A percentile compares a stretch with the other conserved stretches of the same genome.
phyloP scores from a whole-genome alignment of 1,284 basidiomycete genomes.

The Schizophyllum amplum region DNA sequence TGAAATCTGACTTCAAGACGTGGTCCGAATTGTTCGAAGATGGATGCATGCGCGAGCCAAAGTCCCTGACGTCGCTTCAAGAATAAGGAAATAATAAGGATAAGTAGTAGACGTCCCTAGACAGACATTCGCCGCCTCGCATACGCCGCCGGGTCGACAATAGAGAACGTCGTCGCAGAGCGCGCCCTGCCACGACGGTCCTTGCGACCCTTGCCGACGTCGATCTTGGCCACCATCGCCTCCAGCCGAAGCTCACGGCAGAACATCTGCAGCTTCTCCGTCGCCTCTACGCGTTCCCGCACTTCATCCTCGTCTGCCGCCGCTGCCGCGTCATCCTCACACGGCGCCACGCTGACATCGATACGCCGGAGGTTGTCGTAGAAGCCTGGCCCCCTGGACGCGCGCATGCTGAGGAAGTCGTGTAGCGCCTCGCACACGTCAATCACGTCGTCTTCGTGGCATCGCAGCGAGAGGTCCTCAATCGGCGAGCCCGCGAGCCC shows the following conservation, averaged over 20 bases:
- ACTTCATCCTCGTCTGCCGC: constrained; percentile 18
- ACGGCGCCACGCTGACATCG: constrained; percentile 30
- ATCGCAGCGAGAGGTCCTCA: constrained; percentile 47
- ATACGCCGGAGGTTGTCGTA: constrained; percentile 33
- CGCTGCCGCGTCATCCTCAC: constrained; percentile 14
- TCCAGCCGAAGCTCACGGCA: constrained; percentile 31
- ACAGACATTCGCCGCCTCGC: background rate
- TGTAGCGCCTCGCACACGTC: constrained; percentile 49
- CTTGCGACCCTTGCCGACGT: background rate
- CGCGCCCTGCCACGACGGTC: background rate
- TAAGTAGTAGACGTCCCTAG: background rate
- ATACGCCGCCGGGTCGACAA: background rate
- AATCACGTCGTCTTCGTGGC: constrained; percentile 51
- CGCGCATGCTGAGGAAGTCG: constrained; percentile 44
- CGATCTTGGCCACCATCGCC: constrained; percentile 22
- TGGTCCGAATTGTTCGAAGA: no score
- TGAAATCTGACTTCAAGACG: no score
- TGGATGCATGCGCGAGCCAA: no score
- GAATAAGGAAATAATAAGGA: no score
- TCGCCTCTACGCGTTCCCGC: constrained; percentile 27
- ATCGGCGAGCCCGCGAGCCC: constrained; percentile 54
- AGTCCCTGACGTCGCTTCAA: no score
- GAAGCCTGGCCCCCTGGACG: constrained; percentile 37
- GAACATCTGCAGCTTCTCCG: constrained; percentile 32
- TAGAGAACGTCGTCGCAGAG: background rate